Percentiles rank a stretch among this genome's conserved stretches.
Conservation (phyloP, 73 alveolate genomes). For the Tetrahymena borealis region DNA sequence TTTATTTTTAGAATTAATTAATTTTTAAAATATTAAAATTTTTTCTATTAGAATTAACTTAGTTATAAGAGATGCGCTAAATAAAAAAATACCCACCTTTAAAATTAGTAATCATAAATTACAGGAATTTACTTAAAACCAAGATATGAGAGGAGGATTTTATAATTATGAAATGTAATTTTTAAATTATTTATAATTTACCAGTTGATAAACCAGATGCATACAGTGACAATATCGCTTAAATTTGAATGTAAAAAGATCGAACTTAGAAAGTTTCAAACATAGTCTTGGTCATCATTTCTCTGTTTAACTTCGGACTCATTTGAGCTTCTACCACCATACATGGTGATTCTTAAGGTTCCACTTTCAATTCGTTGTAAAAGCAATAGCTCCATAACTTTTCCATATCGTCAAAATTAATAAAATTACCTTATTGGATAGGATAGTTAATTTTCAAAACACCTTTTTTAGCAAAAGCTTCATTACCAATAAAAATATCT, state of each 20-base stretch:
- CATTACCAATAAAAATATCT: constrained; percentile 48
- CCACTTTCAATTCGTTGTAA: constrained; percentile 73
- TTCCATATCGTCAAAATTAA: constrained; percentile 78
- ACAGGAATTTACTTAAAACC: no score
- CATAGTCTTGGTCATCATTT: constrained; percentile 73
- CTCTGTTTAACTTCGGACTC: constrained; percentile 77
- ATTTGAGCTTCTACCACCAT: constrained; percentile 87
- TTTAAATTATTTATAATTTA: no score
- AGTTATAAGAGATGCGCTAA: no score
- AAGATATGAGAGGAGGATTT: no score
- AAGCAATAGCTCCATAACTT: constrained; percentile 80
- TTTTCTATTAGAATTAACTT: no score
- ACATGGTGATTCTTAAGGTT: constrained; percentile 77
- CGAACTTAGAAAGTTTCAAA: constrained; percentile 85
- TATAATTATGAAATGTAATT: no score
- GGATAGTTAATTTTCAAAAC: constrained; percentile 48
- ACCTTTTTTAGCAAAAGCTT: constrained; percentile 53
- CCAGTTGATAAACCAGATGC: constrained; percentile 91
- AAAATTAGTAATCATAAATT: no score
- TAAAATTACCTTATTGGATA: constrained; percentile 60
- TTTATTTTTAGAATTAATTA: not conserved
- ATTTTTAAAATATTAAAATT: not conserved
- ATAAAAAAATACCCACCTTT: no score
- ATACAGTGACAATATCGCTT: constrained; percentile 78
- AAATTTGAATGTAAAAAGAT: constrained; percentile 71